A percentile compares a stretch with the other conserved stretches of the same genome.
phyloP scores from a whole-genome alignment of 2,329 filamentous ascomycete genomes.

The Verruconis gallopava region DNA sequence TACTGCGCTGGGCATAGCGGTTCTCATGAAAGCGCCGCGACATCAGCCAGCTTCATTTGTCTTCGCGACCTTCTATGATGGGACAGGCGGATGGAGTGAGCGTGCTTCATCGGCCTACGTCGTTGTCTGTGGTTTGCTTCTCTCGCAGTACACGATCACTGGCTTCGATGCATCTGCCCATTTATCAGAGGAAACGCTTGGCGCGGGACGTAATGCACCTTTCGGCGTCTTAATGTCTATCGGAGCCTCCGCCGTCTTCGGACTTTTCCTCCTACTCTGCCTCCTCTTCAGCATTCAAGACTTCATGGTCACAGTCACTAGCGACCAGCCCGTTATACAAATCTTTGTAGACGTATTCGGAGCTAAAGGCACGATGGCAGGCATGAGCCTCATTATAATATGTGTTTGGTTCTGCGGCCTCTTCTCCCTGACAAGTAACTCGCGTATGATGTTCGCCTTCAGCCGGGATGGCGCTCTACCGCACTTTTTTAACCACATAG shows the following conservation, averaged over 20 bases:
- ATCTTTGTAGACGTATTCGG: slow-evolving; percentile 46
- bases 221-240: slow-evolving; percentile 45
- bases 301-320: slow-evolving; percentile 35
- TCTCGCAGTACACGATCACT: slow-evolving; percentile 43
- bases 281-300: slow-evolving; percentile 48
- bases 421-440: slow-evolving; percentile 44
- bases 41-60: slow-evolving; percentile 43
- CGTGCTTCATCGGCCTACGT: slow-evolving; percentile 43
- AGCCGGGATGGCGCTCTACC: slow-evolving; percentile 45
- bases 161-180: slow-evolving; percentile 45
- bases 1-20: slow-evolving; percentile 39
- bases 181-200: slow-evolving; percentile 46
- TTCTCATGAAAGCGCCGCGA: slow-evolving; percentile 44
- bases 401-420: slow-evolving; percentile 50
- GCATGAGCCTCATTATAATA: slow-evolving; percentile 43
- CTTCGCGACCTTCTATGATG: slow-evolving; percentile 40
- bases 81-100: slow-evolving; percentile 42
- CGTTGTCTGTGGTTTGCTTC: slow-evolving; percentile 39
- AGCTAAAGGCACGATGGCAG: slow-evolving; percentile 39
- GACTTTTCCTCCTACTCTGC: slow-evolving; percentile 44
- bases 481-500: slow-evolving; percentile 41
- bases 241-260: slow-evolving; percentile 42
- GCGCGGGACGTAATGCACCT: slow-evolving; percentile 43
- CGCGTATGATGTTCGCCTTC: slow-evolving; percentile 48
- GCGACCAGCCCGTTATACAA: slow-evolving; percentile 42